A percentile compares a stretch with the other conserved stretches of the same genome.
Conservation (phyloP, 305 asterid species). For the Fraxinus ornus region DNA sequence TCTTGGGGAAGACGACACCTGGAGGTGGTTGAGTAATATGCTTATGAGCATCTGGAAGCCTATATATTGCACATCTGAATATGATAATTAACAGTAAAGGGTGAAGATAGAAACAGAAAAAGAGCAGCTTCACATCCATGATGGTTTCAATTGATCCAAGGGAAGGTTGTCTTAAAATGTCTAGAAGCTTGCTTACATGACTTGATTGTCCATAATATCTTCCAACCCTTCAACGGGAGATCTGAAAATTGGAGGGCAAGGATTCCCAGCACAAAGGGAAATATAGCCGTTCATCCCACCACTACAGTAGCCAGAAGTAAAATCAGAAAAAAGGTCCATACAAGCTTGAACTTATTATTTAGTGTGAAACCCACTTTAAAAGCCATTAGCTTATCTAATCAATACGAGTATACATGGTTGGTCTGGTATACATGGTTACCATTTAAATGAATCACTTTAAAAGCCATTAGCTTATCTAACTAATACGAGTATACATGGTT, state of each 20-base stretch:
- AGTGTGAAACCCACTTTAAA: constrained; percentile 4
- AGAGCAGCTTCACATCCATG: constrained; percentile 11
- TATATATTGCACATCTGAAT: constrained; percentile 84
- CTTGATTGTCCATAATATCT: constrained; percentile 88
- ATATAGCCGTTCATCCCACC: constrained; percentile 99
- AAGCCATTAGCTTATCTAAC: background rate
- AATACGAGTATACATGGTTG: background rate
- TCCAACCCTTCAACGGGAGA: constrained; percentile 90
- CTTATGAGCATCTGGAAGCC: constrained; percentile 77
- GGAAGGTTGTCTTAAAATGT: constrained; percentile 4
- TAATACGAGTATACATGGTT: background rate
- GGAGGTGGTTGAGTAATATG: constrained; percentile 85
- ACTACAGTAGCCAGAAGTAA: constrained; percentile 56
- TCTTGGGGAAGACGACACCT: constrained; percentile 77
- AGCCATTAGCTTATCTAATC: background rate
- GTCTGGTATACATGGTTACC: background rate
- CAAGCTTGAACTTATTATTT: constrained; percentile 22
- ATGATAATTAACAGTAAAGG: constrained; percentile 9
- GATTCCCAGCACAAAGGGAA: constrained; percentile 87
- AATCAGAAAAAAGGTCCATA: constrained; percentile 36
- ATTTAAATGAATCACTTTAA: no score
- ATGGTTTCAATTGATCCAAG: constrained; percentile 9
- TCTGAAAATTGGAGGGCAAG: constrained; percentile 90
- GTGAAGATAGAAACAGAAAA: constrained; percentile 9
- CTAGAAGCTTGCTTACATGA: constrained; percentile 60